A percentile compares a stretch with the other conserved stretches of the same genome.
phyloP scores from a whole-genome alignment of 1,284 basidiomycete genomes.

The Wolfiporia cocos region DNA sequence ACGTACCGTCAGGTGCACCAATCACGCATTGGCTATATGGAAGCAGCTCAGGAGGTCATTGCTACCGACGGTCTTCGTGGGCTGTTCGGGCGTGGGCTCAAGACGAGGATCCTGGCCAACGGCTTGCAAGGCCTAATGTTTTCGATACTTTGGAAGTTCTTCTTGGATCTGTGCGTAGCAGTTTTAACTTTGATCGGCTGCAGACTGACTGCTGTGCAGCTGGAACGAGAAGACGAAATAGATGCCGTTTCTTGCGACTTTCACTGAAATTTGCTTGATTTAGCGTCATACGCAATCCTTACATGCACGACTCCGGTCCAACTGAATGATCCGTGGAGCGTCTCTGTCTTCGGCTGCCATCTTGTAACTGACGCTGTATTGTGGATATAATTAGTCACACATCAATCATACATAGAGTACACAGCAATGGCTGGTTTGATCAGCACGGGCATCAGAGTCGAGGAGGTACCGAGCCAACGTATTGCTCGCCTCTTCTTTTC shows the following conservation, averaged over 20 bases:
- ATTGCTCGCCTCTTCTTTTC: background rate
- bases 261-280: no score
- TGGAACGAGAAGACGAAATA: constrained; percentile 35
- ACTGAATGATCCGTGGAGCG: no score
- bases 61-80: constrained; percentile 59
- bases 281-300: no score
- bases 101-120: constrained; percentile 80
- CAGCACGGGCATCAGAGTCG: no score
- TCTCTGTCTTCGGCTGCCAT: no score
- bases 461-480: background rate
- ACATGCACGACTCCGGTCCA: no score
- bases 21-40: constrained; percentile 66
- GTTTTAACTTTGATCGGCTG: background rate
- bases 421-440: no score
- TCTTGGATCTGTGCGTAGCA: constrained; percentile 69
- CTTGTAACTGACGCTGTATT: no score
- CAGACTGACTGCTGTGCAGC: constrained; percentile 15
- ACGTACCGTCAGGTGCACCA: constrained; percentile 88
- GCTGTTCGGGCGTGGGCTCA: constrained; percentile 76
- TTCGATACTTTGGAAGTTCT: constrained; percentile 79
- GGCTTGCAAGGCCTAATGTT: constrained; percentile 85
- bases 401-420: no score
- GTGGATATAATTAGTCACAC: no score
- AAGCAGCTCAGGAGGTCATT: constrained; percentile 64
- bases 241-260: no score